Evolutionary conservation across 164 flowering plant genomes (phyloP).

Genomic region (Paratinospora sagittata): DNA sequence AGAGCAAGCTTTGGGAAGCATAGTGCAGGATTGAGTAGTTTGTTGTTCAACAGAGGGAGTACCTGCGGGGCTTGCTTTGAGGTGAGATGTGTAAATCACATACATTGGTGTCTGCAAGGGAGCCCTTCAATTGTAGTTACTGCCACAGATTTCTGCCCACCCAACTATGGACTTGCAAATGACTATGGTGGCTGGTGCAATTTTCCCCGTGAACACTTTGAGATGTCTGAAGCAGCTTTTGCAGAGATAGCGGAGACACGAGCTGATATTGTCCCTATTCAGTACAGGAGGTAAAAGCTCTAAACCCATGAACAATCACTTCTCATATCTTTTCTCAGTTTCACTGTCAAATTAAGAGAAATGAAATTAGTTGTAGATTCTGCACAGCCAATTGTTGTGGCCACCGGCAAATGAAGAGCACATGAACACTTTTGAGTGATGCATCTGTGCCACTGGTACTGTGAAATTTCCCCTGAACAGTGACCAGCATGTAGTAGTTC

Average conservation of each 20-base stretch:
- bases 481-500: not conserved
- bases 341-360: not conserved
- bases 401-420: not conserved
- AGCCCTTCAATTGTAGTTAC: slow-evolving; percentile 64
- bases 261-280: slow-evolving; percentile 71
- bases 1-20: slow-evolving; percentile 43
- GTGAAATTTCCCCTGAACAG: too few relatives aligned
- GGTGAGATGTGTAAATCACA: slow-evolving; percentile 62
- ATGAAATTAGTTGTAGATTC: too few relatives aligned
- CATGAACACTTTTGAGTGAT: not conserved
- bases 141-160: slow-evolving; percentile 80
- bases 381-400: too few relatives aligned
- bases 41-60: slow-evolving; percentile 61
- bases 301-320: not conserved
- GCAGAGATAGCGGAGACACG: slow-evolving; percentile 42
- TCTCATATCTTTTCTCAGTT: not conserved
- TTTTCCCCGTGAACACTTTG: slow-evolving; percentile 65
- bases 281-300: slow-evolving; percentile 49
- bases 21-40: slow-evolving; percentile 58
- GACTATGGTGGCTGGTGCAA: slow-evolving; percentile 93
- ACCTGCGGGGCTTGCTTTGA: slow-evolving; percentile 73
- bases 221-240: slow-evolving; percentile 64
- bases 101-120: slow-evolving; percentile 61
- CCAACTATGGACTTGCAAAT: slow-evolving; percentile 59
- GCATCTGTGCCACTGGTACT: not conserved